Conservation (phyloP, 2,329 filamentous ascomycete species). For the Bisporella sp. region DNA sequence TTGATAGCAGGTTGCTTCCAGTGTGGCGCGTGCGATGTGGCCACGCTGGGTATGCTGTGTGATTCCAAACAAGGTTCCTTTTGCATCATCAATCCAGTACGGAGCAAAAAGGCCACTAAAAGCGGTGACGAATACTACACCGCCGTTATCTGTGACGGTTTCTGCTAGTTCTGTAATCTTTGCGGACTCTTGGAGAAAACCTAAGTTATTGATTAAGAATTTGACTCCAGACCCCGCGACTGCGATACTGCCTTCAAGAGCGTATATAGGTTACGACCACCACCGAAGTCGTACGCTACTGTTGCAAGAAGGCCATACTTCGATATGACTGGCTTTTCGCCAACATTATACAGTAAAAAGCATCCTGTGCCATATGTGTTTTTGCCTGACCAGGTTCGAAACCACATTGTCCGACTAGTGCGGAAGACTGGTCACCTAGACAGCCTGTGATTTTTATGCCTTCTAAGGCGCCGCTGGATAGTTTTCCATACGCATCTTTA, state of each 20-base stretch:
- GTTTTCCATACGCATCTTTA: slow-evolving; percentile 60
- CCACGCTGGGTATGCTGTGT: slow-evolving; percentile 79
- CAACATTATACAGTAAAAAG: slow-evolving; percentile 79
- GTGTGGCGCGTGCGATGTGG: slow-evolving; percentile 81
- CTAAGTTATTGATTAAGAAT: slow-evolving; percentile 60
- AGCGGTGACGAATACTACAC: slow-evolving; percentile 80
- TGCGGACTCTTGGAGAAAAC: slow-evolving; percentile 46
- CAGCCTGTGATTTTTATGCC: slow-evolving; percentile 69
- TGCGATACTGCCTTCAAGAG: slow-evolving; percentile 76
- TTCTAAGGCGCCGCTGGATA: slow-evolving; percentile 58
- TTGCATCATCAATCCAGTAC: slow-evolving; percentile 91
- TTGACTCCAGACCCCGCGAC: slow-evolving; percentile 77
- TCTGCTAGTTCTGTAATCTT: slow-evolving; percentile 45
- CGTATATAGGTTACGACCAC: slow-evolving; percentile 53
- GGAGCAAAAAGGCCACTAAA: slow-evolving; percentile 88
- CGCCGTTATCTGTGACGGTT: slow-evolving; percentile 64
- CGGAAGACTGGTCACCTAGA: slow-evolving; percentile 73
- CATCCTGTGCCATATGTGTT: slow-evolving; percentile 85
- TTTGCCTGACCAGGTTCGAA: slow-evolving; percentile 77
- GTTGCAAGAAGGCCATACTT: slow-evolving; percentile 78
- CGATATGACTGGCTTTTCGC: slow-evolving; percentile 77
- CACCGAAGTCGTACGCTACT: slow-evolving; percentile 75
- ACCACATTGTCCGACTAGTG: slow-evolving; percentile 74
- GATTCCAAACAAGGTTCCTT: slow-evolving; percentile 77
- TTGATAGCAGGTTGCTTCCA: slow-evolving; percentile 89